A percentile compares a stretch with the other conserved stretches of the same genome.
Evolutionary conservation across 192 early-diverging fungal genomes (phyloP).

Genomic region (Mortierella alpina): DNA sequence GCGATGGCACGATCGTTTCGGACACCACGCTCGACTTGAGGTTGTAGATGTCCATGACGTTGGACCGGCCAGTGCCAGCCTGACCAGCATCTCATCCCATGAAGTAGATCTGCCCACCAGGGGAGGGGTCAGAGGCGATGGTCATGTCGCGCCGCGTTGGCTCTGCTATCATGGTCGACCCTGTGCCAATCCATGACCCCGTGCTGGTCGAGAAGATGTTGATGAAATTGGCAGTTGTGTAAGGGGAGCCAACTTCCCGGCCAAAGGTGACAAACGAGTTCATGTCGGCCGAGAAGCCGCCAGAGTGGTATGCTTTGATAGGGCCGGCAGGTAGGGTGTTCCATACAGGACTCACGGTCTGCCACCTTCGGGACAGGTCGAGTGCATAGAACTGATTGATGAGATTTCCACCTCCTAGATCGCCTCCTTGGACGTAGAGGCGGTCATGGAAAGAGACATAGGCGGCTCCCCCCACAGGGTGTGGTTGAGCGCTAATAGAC

Average conservation of each 20-base stretch:
- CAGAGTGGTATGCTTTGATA: slow-evolving; percentile 34
- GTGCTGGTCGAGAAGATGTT: slow-evolving; percentile 28
- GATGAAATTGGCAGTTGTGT: slow-evolving; percentile 24
- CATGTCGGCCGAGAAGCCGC: slow-evolving; percentile 28
- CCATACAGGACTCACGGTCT: slow-evolving; percentile 22
- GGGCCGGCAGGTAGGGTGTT: slow-evolving; percentile 21
- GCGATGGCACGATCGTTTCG: slow-evolving; percentile 13
- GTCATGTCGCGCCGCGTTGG: slow-evolving; percentile 29
- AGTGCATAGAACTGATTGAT: slow-evolving; percentile 29
- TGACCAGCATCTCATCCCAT: slow-evolving; percentile 25
- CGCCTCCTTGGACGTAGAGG: slow-evolving; percentile 27
- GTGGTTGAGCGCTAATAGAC: slow-evolving; percentile 4
- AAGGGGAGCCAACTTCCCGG: slow-evolving; percentile 17
- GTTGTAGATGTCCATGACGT: slow-evolving; percentile 25
- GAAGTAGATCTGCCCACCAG: slow-evolving; percentile 31
- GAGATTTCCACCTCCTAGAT: slow-evolving; percentile 25
- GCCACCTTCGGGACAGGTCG: slow-evolving; percentile 25
- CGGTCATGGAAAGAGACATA: slow-evolving; percentile 14
- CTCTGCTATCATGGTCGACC: slow-evolving; percentile 24
- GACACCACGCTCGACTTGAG: slow-evolving; percentile 21
- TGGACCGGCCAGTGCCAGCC: slow-evolving; percentile 18
- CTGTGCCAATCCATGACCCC: slow-evolving; percentile 28
- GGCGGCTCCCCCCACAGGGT: slow-evolving; percentile 8
- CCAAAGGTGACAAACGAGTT: slow-evolving; percentile 35
- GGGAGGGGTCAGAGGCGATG: slow-evolving; percentile 13